Evolutionary conservation across 1,284 basidiomycete species (phyloP), one percentile per base, ranked within the genome.

Genomic region (Lentinula novae-zelandiae): DNA sequence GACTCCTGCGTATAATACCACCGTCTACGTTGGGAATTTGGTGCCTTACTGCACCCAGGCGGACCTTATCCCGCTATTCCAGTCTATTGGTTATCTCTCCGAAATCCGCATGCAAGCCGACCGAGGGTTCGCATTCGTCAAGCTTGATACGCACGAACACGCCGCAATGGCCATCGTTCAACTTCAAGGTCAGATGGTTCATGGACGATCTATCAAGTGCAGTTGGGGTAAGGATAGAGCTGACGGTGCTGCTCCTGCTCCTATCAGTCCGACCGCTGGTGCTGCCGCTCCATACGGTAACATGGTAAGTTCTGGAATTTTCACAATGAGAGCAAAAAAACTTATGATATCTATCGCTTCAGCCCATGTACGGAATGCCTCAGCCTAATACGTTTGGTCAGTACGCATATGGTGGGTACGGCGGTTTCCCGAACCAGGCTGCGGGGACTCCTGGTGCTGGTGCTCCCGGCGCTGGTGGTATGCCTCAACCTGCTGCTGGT

Each of bases 41-140:
- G 95, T 97, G 62, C 96, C 95, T 2, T 96, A 95, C 77, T 92
- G 90, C 69, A 96, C 94, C 20, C 94, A 96, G 74, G 91, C 92
- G 51, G 97, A 99, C 75, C 86, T 99, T 64, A 93, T 98, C 67
- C 95, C 95, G 5, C 80, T 98, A 61, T 98, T 99, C 87, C 90
- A 95, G 76, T 93, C 92, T 61, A 98, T 96, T 73, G 96, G 97
- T 57, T 97, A 97, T 75, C 89, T 98, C 57, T 94, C 94, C 66
- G 96, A 99, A 78, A 95, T 98, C 72, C 90, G 96, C 66, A 96
- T 98, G 93, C 96, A 98, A 76, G 87, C 95, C 61, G 96, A 98
- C 77, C 90, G 95, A 63, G 96, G 96, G 36, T 98, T 98, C 73
- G 96, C 96, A 0, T 99, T 99, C 71, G 95, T 98, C 72, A 98